These are phyloP conservation scores for Magnusiomyces suaveolens DNA, from an alignment of 1,139 yeast species.

Conservation along the genomic window DNA sequence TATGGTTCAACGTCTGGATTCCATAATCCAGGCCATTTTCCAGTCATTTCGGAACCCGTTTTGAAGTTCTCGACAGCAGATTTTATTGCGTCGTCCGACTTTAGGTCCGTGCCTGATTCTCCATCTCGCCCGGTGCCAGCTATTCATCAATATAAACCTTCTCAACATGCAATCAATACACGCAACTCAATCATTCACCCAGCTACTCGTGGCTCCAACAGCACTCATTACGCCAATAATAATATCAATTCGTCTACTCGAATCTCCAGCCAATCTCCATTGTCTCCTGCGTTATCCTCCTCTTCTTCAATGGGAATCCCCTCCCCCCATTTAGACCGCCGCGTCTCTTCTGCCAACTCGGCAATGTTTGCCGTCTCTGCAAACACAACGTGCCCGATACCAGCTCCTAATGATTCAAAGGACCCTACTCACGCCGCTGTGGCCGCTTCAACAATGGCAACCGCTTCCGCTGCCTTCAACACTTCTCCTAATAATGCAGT, in stretches of 20 bases:
- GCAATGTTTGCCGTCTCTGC: background rate
- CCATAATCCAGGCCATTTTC: constrained; percentile 13
- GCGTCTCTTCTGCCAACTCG: background rate
- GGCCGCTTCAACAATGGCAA: background rate
- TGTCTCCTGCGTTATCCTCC: background rate
- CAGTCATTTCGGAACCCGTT: constrained; percentile 15
- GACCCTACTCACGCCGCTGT: background rate
- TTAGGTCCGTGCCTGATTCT: background rate
- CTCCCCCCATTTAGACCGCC: background rate
- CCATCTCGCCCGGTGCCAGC: constrained; percentile 9
- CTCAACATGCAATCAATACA: constrained; percentile 12
- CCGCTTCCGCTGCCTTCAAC: background rate
- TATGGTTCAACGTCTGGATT: constrained; percentile 3
- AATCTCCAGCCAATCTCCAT: background rate
- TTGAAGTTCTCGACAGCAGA: constrained; percentile 13
- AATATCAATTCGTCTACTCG: background rate
- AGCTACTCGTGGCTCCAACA: background rate
- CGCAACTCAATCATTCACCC: constrained; percentile 11
- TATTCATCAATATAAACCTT: constrained; percentile 11
- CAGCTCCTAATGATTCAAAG: background rate
- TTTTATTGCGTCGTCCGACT: constrained; percentile 10
- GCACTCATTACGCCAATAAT: background rate
- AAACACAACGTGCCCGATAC: constrained; percentile 4
- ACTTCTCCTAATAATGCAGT: background rate
- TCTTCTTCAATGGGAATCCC: background rate